These are phyloP conservation scores for Sporopachydermia lactativora DNA, from an alignment of 805 yeast genomes.

Conservation along the genomic window DNA sequence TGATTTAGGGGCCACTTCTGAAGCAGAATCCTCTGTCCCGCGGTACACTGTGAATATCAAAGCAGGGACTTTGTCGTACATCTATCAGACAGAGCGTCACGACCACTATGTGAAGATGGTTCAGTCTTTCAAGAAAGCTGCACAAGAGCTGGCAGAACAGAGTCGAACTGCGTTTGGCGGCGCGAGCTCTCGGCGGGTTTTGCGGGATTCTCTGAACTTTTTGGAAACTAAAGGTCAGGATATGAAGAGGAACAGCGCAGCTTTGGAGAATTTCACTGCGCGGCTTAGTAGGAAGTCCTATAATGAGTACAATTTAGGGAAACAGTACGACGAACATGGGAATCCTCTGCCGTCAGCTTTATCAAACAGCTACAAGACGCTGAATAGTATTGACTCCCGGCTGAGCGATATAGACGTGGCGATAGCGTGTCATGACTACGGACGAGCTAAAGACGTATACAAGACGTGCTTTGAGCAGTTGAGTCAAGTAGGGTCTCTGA, in stretches of 20 bases:
- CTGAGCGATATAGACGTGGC: conserved; percentile 16
- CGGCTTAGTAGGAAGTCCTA: not conserved
- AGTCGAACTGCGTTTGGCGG: not conserved
- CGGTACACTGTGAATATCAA: conserved; percentile 27
- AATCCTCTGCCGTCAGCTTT: not conserved
- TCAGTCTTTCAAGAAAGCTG: conserved; percentile 45
- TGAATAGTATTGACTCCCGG: conserved; percentile 4
- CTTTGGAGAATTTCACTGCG: not conserved
- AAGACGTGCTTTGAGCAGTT: not conserved
- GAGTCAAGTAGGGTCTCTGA: not conserved
- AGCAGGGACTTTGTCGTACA: conserved; percentile 33
- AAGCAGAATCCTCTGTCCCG: conserved; percentile 12
- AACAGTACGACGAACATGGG: not conserved
- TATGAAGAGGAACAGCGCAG: conserved; percentile 1
- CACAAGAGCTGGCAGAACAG: conserved; percentile 37
- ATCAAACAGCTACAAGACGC: not conserved
- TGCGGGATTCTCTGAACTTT: conserved; percentile 6
- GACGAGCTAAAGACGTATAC: not conserved
- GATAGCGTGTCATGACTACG: conserved; percentile 10
- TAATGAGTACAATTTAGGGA: conserved; percentile 1
- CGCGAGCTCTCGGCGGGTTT: conserved; percentile 5
- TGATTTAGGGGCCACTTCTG: conserved; percentile 20
- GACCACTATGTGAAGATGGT: conserved; percentile 32
- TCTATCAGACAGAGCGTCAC: conserved; percentile 22
- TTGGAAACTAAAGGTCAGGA: conserved; percentile 6